Conservation (phyloP, 2,329 filamentous ascomycete species). For the Sclerotinia glacialis region DNA sequence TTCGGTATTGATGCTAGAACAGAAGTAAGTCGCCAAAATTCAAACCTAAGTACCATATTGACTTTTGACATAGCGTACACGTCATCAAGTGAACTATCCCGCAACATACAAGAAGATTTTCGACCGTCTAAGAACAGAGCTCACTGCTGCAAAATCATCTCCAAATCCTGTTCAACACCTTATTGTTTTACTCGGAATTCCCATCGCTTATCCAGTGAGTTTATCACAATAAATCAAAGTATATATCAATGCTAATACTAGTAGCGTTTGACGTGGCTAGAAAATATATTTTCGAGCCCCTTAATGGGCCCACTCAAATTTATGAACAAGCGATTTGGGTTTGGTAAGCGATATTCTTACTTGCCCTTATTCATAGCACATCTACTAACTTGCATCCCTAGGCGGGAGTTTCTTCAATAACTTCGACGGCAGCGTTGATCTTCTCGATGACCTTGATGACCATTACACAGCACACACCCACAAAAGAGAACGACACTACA, state of each 20-base stretch:
- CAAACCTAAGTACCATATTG: background rate
- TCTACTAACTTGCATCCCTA: slow-evolving; percentile 23
- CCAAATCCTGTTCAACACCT: slow-evolving; percentile 84
- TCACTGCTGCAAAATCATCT: slow-evolving; percentile 61
- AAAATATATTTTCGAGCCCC: slow-evolving; percentile 85
- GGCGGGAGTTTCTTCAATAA: slow-evolving; percentile 86
- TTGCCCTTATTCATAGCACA: background rate
- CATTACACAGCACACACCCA: slow-evolving; percentile 93
- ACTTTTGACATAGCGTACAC: slow-evolving; percentile 57
- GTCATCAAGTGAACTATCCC: slow-evolving; percentile 92
- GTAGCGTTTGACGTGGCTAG: slow-evolving; percentile 87
- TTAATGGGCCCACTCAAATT: slow-evolving; percentile 86
- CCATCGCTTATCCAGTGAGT: slow-evolving; percentile 75
- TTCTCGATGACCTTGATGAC: slow-evolving; percentile 90
- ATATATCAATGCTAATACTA: slow-evolving; percentile 17
- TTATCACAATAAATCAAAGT: slow-evolving; percentile 25
- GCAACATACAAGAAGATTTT: slow-evolving; percentile 87
- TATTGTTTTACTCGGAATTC: slow-evolving; percentile 82
- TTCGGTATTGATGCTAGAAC: slow-evolving; percentile 90
- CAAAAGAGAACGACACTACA: slow-evolving; percentile 77
- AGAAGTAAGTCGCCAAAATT: slow-evolving; percentile 47
- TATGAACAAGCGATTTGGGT: slow-evolving; percentile 83
- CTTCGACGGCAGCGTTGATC: slow-evolving; percentile 90
- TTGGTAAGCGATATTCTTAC: slow-evolving; percentile 47
- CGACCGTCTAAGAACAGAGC: slow-evolving; percentile 68